Base-by-base conservation (phyloP, 2,329 filamentous ascomycete species). In the Phymatotrichopsis omnivora region DNA sequence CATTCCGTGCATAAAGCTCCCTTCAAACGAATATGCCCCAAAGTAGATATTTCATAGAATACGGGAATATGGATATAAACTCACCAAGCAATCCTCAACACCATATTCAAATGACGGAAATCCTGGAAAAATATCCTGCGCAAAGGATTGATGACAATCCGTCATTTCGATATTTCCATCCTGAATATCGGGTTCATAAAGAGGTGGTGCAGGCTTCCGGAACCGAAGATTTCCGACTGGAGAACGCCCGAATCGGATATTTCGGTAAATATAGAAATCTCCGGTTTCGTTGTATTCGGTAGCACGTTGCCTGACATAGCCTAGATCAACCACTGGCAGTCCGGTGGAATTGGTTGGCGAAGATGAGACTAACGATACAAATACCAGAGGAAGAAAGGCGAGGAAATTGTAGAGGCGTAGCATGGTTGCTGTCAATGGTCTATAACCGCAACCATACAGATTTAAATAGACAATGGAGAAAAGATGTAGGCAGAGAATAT, bases 211-310 rank as follows among this genome's bases (percentile, higher is more conserved):
- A 11, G 67, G 66, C 45, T 65, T 65, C 14, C 56, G 56, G 61
- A 64, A 68, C 31, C 67, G 61, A 7, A 67, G 57, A 16, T 63
- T 54, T 11, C 65, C 67, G 2, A 62, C 53, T 0, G 67, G 67
- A 4, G 67, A 65, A 7, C 66, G 66, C 1, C 64, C 67, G 53
- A 64, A 69, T 3, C 65, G 65, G 34, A 69, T 64, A 45, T 68
- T 68, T 40, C 62, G 62, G 52, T 68, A 69, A 28, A 57, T 57
- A 49, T 65, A 64, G 28, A 62, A 59, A 49, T 60, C 59, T 24
- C 55, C 53, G 35, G 58, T 49, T 11, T 55, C 27, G 33, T 63
- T 58, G 41, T 63, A 64, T 11, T 36, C 44, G 7, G 56, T 43
- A 6, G 62, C 62, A 40, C 54, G 54, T 32, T 61, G 62, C 2